phyloP scores from a whole-genome alignment of 306 rosid genomes.

The Cicer arietinum region DNA sequence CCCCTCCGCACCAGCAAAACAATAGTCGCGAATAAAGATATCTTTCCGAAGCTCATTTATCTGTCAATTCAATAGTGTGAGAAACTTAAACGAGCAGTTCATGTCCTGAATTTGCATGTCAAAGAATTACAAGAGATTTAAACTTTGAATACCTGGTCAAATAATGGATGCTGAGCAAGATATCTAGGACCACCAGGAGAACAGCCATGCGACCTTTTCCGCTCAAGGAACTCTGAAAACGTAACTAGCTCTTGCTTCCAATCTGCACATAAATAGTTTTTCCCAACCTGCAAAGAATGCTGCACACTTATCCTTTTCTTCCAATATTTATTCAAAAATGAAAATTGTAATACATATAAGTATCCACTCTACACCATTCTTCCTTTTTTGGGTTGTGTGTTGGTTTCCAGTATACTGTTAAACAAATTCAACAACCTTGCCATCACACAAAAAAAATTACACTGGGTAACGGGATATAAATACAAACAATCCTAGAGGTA shows the following conservation, averaged over 20 bases:
- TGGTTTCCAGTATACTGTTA: conserved; percentile 35
- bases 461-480: conserved; percentile 13
- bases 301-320: conserved; percentile 50
- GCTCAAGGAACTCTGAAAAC: conserved; percentile 85
- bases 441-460: conserved; percentile 1
- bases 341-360: conserved; percentile 19
- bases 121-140: conserved; percentile 21
- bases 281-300: conserved; percentile 75
- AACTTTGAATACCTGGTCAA: conserved; percentile 78
- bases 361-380: conserved; percentile 17
- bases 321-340: conserved; percentile 46
- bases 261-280: conserved; percentile 71
- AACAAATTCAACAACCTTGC: conserved; percentile 39
- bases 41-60: conserved; percentile 80
- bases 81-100: conserved; percentile 3
- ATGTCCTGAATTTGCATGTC: conserved; percentile 4
- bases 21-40: conserved; percentile 90
- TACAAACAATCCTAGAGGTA: conserved; percentile 10
- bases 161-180: conserved; percentile 92
- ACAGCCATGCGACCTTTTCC: conserved; percentile 60
- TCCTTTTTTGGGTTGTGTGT: conserved; percentile 5
- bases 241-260: conserved; percentile 94
- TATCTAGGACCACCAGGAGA: conserved; percentile 67
- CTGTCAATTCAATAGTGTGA: conserved; percentile 55
- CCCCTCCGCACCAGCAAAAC: conserved; percentile 83